Conservation (phyloP, 371 early-diverging fungal species). For the Actinomucor elegans region DNA sequence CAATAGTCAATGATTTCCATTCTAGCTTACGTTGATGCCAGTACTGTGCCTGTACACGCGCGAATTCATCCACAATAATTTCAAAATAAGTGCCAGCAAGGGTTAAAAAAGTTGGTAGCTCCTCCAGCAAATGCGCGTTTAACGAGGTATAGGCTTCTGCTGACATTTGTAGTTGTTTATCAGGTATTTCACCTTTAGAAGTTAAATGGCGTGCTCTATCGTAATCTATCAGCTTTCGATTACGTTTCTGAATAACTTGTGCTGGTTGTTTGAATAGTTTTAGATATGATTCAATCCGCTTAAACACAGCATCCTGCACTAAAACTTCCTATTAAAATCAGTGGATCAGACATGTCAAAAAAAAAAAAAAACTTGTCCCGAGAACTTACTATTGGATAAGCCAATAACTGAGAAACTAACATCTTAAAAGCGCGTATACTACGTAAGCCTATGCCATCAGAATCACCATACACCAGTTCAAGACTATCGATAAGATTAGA, state of each 20-base stretch:
- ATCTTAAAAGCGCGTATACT: slow-evolving; percentile 10
- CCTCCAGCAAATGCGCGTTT: slow-evolving; percentile 76
- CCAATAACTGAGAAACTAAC: slow-evolving; percentile 1
- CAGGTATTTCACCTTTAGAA: slow-evolving; percentile 60
- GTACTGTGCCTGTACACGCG: slow-evolving; percentile 58
- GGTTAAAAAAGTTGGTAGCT: slow-evolving; percentile 69
- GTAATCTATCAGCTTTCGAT: slow-evolving; percentile 74
- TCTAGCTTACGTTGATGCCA: slow-evolving; percentile 32
- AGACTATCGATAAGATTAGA: slow-evolving; percentile 54
- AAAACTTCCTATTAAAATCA: too few species aligned
- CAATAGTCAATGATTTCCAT: slow-evolving; percentile 34
- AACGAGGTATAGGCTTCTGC: slow-evolving; percentile 72
- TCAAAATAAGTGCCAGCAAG: slow-evolving; percentile 66
- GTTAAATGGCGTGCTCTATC: slow-evolving; percentile 63
- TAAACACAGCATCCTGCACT: too few species aligned
- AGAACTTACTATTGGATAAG: background rate
- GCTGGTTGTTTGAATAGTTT: slow-evolving; percentile 66
- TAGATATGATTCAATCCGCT: slow-evolving; percentile 59
- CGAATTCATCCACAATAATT: slow-evolving; percentile 56
- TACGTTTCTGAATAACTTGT: slow-evolving; percentile 77
- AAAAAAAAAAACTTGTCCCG: slow-evolving; percentile 30
- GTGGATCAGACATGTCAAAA: too few species aligned
- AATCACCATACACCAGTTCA: slow-evolving; percentile 59
- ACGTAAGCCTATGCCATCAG: slow-evolving; percentile 36
- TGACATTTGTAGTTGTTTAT: slow-evolving; percentile 67